A percentile compares a stretch with the other conserved stretches of the same genome.
Conservation (phyloP, 306 rosid species). For the Ceratonia siliqua region DNA sequence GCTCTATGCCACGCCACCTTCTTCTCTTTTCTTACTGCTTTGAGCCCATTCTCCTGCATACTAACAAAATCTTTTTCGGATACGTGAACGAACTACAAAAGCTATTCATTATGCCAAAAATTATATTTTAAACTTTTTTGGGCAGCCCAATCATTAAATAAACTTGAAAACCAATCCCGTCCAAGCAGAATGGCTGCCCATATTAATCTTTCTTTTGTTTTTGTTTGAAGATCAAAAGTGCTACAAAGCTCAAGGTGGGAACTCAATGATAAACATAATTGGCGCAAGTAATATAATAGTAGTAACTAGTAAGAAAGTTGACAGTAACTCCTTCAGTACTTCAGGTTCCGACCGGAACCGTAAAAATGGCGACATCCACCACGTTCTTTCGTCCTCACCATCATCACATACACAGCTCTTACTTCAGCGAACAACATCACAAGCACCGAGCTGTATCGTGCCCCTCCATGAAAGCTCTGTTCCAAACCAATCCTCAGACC, state of each 20-base stretch:
- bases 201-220: background rate
- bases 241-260: background rate
- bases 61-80: constrained; percentile 21
- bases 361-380: constrained; percentile 74
- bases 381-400: constrained; percentile 67
- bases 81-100: background rate
- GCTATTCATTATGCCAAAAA: background rate
- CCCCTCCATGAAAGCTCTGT: constrained; percentile 48
- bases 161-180: background rate
- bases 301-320: constrained; percentile 12
- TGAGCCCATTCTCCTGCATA: background rate
- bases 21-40: background rate
- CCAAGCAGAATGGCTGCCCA: background rate
- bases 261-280: background rate
- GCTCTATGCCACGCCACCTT: constrained; percentile 29
- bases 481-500: constrained; percentile 15
- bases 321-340: constrained; percentile 29
- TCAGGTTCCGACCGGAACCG: constrained; percentile 36
- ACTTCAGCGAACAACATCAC: constrained; percentile 34
- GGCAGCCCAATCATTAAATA: background rate
- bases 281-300: background rate
- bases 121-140: background rate
- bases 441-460: constrained; percentile 11
- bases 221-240: background rate
- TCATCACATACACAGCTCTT: constrained; percentile 38